Evolutionary conservation across 768 basidiomycete genomes (phyloP).

Genomic region (Suillus alpinus): DNA sequence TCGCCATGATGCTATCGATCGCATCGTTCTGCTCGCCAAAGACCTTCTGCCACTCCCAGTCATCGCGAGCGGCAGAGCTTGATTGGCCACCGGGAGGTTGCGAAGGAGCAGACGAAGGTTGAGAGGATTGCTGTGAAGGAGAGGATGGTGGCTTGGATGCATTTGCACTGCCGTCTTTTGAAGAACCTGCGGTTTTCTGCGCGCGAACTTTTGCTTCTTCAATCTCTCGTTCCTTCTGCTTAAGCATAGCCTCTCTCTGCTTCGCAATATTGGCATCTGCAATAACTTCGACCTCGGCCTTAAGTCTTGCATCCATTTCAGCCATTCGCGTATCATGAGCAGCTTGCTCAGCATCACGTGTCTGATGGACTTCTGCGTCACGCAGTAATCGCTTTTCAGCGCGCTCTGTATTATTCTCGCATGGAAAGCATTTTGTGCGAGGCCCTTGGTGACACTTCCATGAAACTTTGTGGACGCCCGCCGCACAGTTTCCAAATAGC

Average conservation of each 20-base stretch:
- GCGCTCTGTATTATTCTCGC: constrained; percentile 37
- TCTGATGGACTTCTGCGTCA: constrained; percentile 36
- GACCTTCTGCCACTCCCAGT: constrained; percentile 56
- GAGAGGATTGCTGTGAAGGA: background rate
- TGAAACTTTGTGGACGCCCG: constrained; percentile 37
- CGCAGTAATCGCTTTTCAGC: constrained; percentile 35
- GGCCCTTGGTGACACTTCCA: constrained; percentile 40
- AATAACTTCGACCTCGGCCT: constrained; percentile 21
- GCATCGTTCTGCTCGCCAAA: constrained; percentile 46
- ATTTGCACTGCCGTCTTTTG: background rate
- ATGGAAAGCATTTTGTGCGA: constrained; percentile 38
- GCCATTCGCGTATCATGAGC: constrained; percentile 38
- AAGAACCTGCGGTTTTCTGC: background rate
- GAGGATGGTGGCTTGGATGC: background rate
- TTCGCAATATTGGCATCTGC: constrained; percentile 32
- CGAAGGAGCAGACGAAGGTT: background rate
- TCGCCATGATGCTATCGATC: constrained; percentile 57
- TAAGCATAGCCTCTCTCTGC: constrained; percentile 32
- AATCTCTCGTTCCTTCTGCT: constrained; percentile 43
- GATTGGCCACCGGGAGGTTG: background rate
- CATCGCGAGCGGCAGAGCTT: constrained; percentile 7
- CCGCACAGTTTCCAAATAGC: constrained; percentile 35
- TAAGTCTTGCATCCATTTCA: constrained; percentile 38
- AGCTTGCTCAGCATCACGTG: constrained; percentile 40
- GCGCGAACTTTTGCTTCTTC: constrained; percentile 18